Percentiles rank a stretch among this genome's conserved stretches.
Evolutionary conservation across 78 protist species (phyloP).

Genomic region (Bigelowiella natans): DNA sequence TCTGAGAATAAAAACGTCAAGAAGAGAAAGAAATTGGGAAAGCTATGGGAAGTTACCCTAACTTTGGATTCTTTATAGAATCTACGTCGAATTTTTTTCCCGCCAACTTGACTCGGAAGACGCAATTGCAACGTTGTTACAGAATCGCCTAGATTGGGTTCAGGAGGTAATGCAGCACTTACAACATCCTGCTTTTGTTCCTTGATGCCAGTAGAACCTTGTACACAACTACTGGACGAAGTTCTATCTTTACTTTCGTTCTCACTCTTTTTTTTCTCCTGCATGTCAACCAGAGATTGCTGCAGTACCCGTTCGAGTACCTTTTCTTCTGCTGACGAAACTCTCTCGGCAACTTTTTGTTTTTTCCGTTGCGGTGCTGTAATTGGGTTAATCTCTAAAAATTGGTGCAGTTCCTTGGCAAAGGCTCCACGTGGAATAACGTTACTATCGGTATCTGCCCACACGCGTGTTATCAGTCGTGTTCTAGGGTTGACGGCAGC

Average conservation of each 20-base stretch:
- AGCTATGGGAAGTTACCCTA: no score
- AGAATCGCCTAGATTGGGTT: background rate
- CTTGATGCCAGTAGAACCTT: no score
- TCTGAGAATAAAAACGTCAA: no score
- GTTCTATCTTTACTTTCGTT: background rate
- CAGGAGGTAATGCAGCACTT: no score
- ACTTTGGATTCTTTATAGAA: no score
- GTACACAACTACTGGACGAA: no score
- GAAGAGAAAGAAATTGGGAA: no score
- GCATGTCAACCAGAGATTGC: background rate
- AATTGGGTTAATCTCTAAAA: background rate
- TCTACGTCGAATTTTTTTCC: background rate
- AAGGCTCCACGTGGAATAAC: background rate
- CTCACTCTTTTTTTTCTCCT: background rate
- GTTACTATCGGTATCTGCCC: background rate
- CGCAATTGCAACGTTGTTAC: background rate
- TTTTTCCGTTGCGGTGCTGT: background rate
- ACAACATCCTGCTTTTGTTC: no score
- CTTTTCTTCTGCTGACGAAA: background rate
- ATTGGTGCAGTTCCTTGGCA: background rate
- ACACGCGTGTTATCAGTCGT: background rate
- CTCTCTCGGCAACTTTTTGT: background rate
- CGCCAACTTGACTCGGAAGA: background rate
- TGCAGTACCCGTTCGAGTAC: background rate
- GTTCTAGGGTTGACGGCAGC: background rate